These are phyloP conservation scores for Iodosphaeria phyllophila DNA, from an alignment of 2,329 filamentous ascomycete genomes.

Conservation along the genomic window DNA sequence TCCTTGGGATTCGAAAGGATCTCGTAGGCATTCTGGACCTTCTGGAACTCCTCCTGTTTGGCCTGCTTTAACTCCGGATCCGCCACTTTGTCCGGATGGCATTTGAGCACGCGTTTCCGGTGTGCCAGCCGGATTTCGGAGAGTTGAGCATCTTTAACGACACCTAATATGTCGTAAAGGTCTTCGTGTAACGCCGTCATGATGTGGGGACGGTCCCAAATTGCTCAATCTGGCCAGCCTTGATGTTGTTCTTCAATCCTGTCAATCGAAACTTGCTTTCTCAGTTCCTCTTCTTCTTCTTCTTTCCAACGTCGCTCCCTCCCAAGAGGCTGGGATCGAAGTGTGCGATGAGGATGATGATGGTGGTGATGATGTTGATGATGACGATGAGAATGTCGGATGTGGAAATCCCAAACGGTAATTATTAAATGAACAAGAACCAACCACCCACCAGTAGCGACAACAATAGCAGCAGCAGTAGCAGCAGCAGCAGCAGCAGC, in stretches of 20 bases:
- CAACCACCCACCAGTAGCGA: too few species aligned
- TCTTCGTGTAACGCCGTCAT: conserved; percentile 43
- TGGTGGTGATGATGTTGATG: not conserved
- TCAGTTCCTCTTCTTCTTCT: not conserved
- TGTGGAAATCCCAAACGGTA: conserved; percentile 1
- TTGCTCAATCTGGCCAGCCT: not conserved
- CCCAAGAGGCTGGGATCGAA: too few species aligned
- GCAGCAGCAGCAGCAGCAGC: too few species aligned
- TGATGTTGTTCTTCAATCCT: not conserved
- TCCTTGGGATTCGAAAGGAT: conserved; percentile 62
- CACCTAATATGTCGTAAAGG: conserved; percentile 62
- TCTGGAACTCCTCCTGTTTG: conserved; percentile 79
- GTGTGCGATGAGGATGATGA: too few species aligned
- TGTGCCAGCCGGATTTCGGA: conserved; percentile 61
- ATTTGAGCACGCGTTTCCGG: conserved; percentile 72
- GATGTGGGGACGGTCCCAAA: conserved; percentile 6
- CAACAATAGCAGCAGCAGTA: too few species aligned
- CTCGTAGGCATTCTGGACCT: conserved; percentile 85
- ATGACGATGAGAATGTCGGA: not conserved
- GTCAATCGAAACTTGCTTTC: not conserved
- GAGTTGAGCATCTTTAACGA: conserved; percentile 51
- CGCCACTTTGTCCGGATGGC: conserved; percentile 82
- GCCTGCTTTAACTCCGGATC: conserved; percentile 56
- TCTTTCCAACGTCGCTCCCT: too few species aligned
- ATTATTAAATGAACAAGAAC: too few species aligned